Conservation (phyloP, 2,329 filamentous ascomycete genomes). For the Onygenales sp. region DNA sequence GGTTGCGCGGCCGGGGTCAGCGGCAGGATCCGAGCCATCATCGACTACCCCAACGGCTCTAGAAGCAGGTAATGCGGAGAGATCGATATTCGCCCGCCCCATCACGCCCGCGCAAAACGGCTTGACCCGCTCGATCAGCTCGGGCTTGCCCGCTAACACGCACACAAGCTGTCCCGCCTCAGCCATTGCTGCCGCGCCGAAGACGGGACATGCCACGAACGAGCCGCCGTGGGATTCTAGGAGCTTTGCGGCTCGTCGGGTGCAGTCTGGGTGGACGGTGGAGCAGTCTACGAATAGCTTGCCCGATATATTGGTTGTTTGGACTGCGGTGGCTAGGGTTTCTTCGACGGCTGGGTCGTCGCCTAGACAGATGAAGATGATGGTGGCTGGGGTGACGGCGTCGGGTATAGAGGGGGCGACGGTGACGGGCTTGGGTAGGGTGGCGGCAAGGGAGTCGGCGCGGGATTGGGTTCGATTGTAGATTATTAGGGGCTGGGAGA, state of each 20-base stretch:
- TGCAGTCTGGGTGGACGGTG: slow-evolving; percentile 76
- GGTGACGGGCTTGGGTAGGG: slow-evolving; percentile 51
- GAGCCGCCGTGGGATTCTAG: slow-evolving; percentile 53
- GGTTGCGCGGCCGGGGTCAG: slow-evolving; percentile 59
- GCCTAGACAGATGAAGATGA: slow-evolving; percentile 73
- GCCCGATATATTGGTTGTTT: slow-evolving; percentile 45
- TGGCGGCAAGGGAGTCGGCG: slow-evolving; percentile 53
- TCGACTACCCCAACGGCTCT: background rate
- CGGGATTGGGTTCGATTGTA: slow-evolving; percentile 69
- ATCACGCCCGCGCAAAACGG: slow-evolving; percentile 68
- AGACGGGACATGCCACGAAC: slow-evolving; percentile 62
- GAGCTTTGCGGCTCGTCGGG: slow-evolving; percentile 53
- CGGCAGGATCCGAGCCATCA: slow-evolving; percentile 28
- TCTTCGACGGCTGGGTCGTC: slow-evolving; percentile 65
- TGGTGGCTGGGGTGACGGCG: slow-evolving; percentile 58
- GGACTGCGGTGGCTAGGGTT: slow-evolving; percentile 49
- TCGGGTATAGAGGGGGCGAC: slow-evolving; percentile 56
- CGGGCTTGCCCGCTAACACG: slow-evolving; percentile 58
- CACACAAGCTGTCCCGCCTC: slow-evolving; percentile 62
- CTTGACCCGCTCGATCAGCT: slow-evolving; percentile 52
- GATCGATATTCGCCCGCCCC: slow-evolving; percentile 59
- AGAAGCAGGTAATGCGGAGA: slow-evolving; percentile 30
- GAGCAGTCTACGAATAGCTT: slow-evolving; percentile 85
- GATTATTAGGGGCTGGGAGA: slow-evolving; percentile 62
- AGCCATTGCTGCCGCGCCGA: slow-evolving; percentile 30